Percentiles rank a stretch among this genome's conserved stretches.
Evolutionary conservation across 768 basidiomycete genomes (phyloP).

Genomic region (Steccherinum ochraceum): DNA sequence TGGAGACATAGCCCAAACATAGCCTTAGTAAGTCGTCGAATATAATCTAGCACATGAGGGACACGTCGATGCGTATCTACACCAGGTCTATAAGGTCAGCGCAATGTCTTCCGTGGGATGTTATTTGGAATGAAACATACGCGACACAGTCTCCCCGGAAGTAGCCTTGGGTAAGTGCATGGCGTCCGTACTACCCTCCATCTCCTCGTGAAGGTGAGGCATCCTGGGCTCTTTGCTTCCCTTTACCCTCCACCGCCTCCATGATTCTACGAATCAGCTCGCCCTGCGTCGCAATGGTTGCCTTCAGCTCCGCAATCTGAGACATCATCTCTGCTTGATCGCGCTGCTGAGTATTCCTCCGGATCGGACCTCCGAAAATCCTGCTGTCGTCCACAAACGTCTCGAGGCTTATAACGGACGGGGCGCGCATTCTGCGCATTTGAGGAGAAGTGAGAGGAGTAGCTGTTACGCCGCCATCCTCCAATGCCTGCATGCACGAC

Average conservation of each 20-base stretch:
- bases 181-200: no score
- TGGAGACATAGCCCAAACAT: no score
- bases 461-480: background rate
- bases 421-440: background rate
- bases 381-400: background rate
- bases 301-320: constrained; percentile 55
- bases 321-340: constrained; percentile 45
- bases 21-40: no score
- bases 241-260: constrained; percentile 20
- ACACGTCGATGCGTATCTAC: no score
- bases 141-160: no score
- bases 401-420: background rate
- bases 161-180: no score
- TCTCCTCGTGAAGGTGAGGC: background rate
- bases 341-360: background rate
- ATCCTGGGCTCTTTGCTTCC: constrained; percentile 5
- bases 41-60: no score
- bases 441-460: background rate
- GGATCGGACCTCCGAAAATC: background rate
- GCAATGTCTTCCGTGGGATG: no score
- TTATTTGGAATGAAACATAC: no score
- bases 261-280: constrained; percentile 35
- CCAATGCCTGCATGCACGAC: constrained; percentile 2
- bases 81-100: no score
- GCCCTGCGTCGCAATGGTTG: constrained; percentile 53